Conservation (phyloP, 139 green algal genomes). For the Chlamydomonas sphaeroides region DNA sequence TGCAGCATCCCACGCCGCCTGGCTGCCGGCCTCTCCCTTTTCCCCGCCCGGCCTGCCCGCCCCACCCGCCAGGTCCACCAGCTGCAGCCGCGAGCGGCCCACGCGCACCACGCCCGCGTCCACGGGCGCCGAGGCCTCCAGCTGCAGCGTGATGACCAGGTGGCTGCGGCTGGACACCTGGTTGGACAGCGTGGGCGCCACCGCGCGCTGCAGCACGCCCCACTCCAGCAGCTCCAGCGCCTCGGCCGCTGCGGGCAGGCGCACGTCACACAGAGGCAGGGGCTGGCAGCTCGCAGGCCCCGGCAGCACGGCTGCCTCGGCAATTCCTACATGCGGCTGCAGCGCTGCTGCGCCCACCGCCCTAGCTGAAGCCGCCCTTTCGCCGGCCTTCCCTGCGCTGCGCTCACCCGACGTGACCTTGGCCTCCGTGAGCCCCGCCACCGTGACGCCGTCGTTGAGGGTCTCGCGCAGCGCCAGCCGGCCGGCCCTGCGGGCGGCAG, state of each 20-base stretch:
- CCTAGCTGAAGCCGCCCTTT: no score
- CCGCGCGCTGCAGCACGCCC: slow-evolving; percentile 73
- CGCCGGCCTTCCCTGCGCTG: not conserved
- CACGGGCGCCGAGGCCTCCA: slow-evolving; percentile 28
- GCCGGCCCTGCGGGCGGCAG: slow-evolving; percentile 1
- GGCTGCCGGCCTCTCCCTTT: no score
- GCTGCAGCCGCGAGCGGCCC: slow-evolving; percentile 81
- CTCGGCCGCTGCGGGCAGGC: slow-evolving; percentile 71
- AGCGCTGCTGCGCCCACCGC: no score
- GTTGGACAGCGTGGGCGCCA: slow-evolving; percentile 90
- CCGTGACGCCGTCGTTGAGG: slow-evolving; percentile 75
- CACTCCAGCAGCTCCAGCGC: slow-evolving; percentile 73
- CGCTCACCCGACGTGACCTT: slow-evolving; percentile 72
- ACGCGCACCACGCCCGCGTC: slow-evolving; percentile 65
- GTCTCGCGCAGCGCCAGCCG: slow-evolving; percentile 81
- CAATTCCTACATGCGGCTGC: no score
- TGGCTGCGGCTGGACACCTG: slow-evolving; percentile 86
- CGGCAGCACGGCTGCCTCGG: no score
- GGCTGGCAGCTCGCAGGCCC: no score
- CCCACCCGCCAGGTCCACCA: slow-evolving; percentile 94
- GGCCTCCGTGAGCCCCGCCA: slow-evolving; percentile 83
- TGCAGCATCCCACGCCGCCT: no score
- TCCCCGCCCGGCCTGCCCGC: no score
- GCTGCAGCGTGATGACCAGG: slow-evolving; percentile 83
- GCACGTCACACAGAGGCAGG: no score